Percentiles rank a stretch among this genome's conserved stretches.
Evolutionary conservation across 2,329 filamentous ascomycete genomes (phyloP).

Genomic region (Elsinoe batatas): DNA sequence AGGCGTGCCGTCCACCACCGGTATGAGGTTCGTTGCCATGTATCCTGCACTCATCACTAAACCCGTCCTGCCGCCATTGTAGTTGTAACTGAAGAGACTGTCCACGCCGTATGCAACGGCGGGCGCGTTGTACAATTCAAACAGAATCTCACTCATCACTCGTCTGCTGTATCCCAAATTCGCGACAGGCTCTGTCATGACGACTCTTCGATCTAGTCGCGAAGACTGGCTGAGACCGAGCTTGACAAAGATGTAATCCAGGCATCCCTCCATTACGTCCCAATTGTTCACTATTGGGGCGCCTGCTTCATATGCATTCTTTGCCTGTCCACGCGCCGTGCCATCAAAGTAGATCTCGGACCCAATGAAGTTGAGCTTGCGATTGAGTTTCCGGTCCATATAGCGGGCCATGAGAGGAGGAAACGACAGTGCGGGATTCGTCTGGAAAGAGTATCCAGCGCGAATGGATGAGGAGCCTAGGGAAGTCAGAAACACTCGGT

Average conservation of each 20-base stretch:
- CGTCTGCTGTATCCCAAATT: conserved; percentile 73
- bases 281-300: conserved; percentile 92
- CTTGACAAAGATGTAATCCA: conserved; percentile 94
- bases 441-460: conserved; percentile 92
- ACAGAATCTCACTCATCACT: conserved; percentile 91
- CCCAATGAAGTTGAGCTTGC: conserved; percentile 86
- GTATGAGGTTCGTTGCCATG: conserved; percentile 89
- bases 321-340: conserved; percentile 79
- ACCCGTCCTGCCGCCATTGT: conserved; percentile 81
- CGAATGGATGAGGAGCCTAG: conserved; percentile 78
- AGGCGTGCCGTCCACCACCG: conserved; percentile 77
- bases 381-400: conserved; percentile 83
- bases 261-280: conserved; percentile 90
- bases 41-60: conserved; percentile 87
- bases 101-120: conserved; percentile 91
- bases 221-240: conserved; percentile 73
- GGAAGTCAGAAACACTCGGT: background rate
- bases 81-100: conserved; percentile 87
- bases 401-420: conserved; percentile 92
- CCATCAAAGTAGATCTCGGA: conserved; percentile 91
- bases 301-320: conserved; percentile 82
- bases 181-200: conserved; percentile 92
- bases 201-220: conserved; percentile 70
- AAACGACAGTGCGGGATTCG: conserved; percentile 65
- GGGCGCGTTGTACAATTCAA: conserved; percentile 88